Evolutionary conservation across 306 rosid species (phyloP).

Genomic region (Dalbergia oliveri): DNA sequence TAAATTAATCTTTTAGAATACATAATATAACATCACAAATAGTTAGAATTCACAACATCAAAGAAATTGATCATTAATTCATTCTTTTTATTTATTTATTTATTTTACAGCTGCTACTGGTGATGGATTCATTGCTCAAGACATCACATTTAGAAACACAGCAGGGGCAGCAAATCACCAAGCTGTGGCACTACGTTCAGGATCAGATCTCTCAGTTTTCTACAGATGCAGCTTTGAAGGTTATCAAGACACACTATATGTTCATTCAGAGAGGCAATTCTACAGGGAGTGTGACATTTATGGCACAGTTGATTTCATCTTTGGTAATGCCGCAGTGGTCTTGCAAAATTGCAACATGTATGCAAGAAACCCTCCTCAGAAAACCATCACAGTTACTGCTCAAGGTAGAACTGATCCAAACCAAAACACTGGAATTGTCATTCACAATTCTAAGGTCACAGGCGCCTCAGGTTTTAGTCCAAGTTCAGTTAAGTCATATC

Average conservation of each 20-base stretch:
- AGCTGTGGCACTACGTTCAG: constrained; percentile 87
- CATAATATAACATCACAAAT: neutral
- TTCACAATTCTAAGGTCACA: constrained; percentile 59
- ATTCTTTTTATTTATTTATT: neutral
- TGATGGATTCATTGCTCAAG: constrained; percentile 78
- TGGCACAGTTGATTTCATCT: constrained; percentile 86
- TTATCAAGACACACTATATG: constrained; percentile 82
- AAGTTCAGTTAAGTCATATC: constrained; percentile 53
- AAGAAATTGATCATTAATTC: constrained; percentile 1
- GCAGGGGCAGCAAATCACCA: constrained; percentile 82
- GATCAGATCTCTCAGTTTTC: constrained; percentile 81
- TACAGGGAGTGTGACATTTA: constrained; percentile 78
- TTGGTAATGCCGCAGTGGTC: constrained; percentile 82
- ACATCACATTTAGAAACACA: constrained; percentile 80
- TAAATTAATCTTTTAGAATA: neutral
- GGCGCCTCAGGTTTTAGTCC: constrained; percentile 56
- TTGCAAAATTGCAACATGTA: constrained; percentile 74
- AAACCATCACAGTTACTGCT: constrained; percentile 68
- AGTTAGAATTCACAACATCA: neutral
- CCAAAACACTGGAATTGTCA: constrained; percentile 79
- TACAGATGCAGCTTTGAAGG: constrained; percentile 81
- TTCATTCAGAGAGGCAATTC: constrained; percentile 75
- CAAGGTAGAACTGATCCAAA: constrained; percentile 80
- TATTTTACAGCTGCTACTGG: constrained; percentile 67
- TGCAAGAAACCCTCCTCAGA: constrained; percentile 68